These are phyloP conservation scores for Beauveria asiatica DNA, from an alignment of 2,329 filamentous ascomycete genomes.

Conservation along the genomic window DNA sequence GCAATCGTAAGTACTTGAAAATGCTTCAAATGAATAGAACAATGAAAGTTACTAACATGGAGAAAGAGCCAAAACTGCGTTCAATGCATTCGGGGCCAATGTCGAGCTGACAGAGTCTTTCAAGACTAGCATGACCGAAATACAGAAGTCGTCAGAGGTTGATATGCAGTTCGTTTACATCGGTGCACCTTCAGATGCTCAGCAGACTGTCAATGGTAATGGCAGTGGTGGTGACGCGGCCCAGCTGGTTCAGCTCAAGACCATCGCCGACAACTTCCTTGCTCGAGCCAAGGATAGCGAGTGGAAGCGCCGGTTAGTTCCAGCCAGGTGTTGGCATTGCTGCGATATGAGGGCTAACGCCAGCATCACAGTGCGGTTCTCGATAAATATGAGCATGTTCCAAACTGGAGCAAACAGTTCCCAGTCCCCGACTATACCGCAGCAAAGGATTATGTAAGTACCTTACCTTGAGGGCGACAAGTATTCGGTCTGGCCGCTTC, in stretches of 20 bases:
- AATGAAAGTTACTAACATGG: neutral
- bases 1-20: neutral
- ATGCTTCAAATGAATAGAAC: neutral
- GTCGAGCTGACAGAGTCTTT: neutral
- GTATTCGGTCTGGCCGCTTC: neutral
- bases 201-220: neutral
- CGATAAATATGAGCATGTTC: neutral
- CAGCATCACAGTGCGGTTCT: neutral
- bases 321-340: neutral
- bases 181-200: neutral
- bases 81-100: neutral
- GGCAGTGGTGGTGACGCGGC: neutral
- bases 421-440: neutral
- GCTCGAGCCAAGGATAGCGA: neutral
- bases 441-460: neutral
- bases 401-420: neutral
- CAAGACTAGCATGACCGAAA: neutral
- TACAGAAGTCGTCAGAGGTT: neutral
- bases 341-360: neutral
- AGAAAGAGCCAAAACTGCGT: neutral
- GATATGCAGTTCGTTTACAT: neutral
- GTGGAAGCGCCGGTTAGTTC: neutral
- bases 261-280: neutral
- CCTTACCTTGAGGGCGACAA: neutral
- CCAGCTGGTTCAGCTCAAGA: neutral